Conservation (phyloP, 192 early-diverging fungal genomes). For the Jimgerdemannia lactiflua region DNA sequence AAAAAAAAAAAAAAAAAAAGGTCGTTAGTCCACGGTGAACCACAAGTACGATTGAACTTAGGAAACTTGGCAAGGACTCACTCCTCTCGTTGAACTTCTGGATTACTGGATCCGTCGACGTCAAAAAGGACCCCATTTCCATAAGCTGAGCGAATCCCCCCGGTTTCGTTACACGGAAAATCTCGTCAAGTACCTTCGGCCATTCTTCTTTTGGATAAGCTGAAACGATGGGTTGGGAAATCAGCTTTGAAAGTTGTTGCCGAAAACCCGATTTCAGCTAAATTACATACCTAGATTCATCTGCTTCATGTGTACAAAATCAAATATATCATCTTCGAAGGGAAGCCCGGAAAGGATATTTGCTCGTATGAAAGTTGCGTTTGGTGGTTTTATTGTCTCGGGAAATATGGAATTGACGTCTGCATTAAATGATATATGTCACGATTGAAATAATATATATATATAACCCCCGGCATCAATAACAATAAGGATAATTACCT, state of each 20-base stretch:
- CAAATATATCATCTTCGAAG: conserved; percentile 21
- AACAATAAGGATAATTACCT: too few relatives aligned
- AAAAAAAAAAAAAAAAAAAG: not conserved
- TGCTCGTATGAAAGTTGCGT: conserved; percentile 12
- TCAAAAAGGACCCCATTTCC: not conserved
- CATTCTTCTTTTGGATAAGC: not conserved
- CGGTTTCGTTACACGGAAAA: not conserved
- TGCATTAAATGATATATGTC: not conserved
- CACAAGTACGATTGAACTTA: too few relatives aligned
- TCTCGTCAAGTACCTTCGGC: not conserved
- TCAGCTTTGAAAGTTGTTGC: not conserved
- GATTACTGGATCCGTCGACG: not conserved
- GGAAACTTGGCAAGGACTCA: not conserved
- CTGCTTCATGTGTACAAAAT: conserved; percentile 1
- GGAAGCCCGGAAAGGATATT: conserved; percentile 17
- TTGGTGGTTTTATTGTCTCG: conserved; percentile 7
- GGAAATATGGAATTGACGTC: conserved; percentile 1
- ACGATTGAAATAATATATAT: too few relatives aligned
- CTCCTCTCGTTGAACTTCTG: not conserved
- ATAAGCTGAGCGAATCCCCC: not conserved
- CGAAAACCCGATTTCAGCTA: not conserved
- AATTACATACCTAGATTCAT: not conserved
- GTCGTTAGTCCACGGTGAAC: not conserved
- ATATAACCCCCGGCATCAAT: too few relatives aligned
- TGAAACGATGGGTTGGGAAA: not conserved